Base-by-base conservation (phyloP, 2,329 filamentous ascomycete genomes). In the Aspergillus spinulosporus region DNA sequence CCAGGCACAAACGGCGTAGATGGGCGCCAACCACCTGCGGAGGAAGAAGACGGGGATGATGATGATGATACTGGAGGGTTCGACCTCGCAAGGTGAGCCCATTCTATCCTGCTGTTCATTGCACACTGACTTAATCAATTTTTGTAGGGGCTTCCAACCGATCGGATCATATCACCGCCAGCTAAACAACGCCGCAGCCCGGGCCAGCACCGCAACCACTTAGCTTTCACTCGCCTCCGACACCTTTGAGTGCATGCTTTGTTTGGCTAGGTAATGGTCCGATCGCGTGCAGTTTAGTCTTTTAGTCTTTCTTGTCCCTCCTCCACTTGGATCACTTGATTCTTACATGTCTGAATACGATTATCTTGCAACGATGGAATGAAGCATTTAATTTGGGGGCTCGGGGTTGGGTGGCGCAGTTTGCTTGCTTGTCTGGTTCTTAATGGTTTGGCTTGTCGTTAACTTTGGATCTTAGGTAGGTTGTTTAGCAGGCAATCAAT, bases 121-220 rank as follows among this genome's bases (percentile, higher is more conserved):
- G 29, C 11, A 26, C 4, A 2, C 21, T 1, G 9, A 21, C 46
- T 49, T 62, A 57, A 55, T 21, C 49, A 11, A 15, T 36, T 3
- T 4, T 34, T 61, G 21, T 51, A 79, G 76, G 58, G 77, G 77
- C 12, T 79, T 79, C 61, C 76, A 78, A 66, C 76, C 77, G 14
- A 79, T 79, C 53, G 74, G 76, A 11, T 74, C 74, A 4, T 77
- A 76, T 56, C 75, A 77, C 68, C 72, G 71, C 49, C 74, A 77
- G 58, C 58, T 77, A 52, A 75, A 65, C 63, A 74, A 71, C 51
- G 68, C 72, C 43, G 70, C 72, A 48, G 69, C 72, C 12, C 67
- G 72, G 29, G 67, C 72, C 12, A 72, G 70, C 46, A 70, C 72
- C 11, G 72, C 69, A 5, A 66, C 64, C 21, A 45, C 44, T 5